Evolutionary conservation across 352 stramenopile genomes (phyloP), one percentile per base, ranked within the genome.

Genomic region (Phytophthora aleatoria): DNA sequence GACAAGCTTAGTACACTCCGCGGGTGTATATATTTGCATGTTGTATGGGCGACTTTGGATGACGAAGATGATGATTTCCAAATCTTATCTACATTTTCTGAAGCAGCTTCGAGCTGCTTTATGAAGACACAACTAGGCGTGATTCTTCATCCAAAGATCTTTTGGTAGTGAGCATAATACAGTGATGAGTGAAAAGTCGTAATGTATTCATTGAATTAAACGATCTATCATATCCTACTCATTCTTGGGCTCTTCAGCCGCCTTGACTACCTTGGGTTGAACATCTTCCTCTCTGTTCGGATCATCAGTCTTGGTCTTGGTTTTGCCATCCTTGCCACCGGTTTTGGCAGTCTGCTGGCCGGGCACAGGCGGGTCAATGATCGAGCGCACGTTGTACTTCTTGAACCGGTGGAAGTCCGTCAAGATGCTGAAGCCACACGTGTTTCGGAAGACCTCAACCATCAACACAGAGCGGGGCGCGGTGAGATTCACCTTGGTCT

Each of bases 371-470:
- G 84, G 82, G 0, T 91, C 82, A 36, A 93, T 77, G 52, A 91
- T 74, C 30, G 77, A 88, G 30, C 85, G 85, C 57, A 92, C 81
- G 59, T 92, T 94, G 65, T 81, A 94, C 72, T 89, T 89, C 57
- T 82, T 83, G 65, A 75, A 86, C 45, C 81, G 74, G 64, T 92
- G 79, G 58, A 90, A 94, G 57, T 89, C 74, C 41, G 75, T 89
- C 66, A 92, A 74, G 28, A 94, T 57, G 44, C 85, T 94, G 33
- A 91, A 69, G 5, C 85, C 85, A 53, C 79, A 91, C 28, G 83
- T 90, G 61, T 82, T 90, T 47, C 83, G 80, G 61, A 94, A 91
- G 28, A 94, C 76, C 55, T 94, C 85, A 49, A 92, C 62, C 26
- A 94, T 61, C 48, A 94, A 71, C 26, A 92, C 81, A 9, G 74